phyloP scores from a whole-genome alignment of 768 basidiomycete species.

The Lentinula aciculospora region DNA sequence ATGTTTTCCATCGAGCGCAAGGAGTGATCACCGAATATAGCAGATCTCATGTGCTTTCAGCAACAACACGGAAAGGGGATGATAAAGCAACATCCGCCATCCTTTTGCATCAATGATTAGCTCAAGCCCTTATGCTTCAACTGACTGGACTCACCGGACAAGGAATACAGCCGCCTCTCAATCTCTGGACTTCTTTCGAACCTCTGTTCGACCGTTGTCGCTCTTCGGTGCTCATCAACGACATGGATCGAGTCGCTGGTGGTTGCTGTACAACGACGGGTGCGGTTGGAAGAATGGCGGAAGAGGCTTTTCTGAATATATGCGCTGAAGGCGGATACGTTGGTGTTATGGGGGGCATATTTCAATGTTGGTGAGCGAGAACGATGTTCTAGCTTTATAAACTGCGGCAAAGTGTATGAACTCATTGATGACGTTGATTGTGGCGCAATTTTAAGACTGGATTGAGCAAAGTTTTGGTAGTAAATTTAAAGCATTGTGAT shows the following conservation, averaged over 20 bases:
- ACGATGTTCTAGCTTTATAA: not conserved
- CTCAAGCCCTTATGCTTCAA: no score
- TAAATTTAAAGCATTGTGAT: no score
- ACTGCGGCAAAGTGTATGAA: not conserved
- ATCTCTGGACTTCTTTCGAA: not conserved
- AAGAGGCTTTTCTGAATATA: not conserved
- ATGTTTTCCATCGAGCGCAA: no score
- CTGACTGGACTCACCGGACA: not conserved
- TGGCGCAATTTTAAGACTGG: no score
- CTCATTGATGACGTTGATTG: not conserved
- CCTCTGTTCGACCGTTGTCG: not conserved
- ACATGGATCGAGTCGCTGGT: not conserved
- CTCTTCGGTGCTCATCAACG: not conserved
- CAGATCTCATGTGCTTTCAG: no score
- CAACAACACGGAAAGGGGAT: not conserved
- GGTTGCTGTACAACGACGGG: not conserved
- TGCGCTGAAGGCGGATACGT: not conserved
- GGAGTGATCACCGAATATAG: no score
- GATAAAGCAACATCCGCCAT: not conserved
- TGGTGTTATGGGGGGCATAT: not conserved
- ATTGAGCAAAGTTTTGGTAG: no score
- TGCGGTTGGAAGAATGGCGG: not conserved
- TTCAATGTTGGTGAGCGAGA: not conserved
- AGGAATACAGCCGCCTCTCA: slow-evolving; percentile 5
- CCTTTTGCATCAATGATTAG: no score